Conservation (phyloP, 768 basidiomycete genomes). For the Amanita rimosa region DNA sequence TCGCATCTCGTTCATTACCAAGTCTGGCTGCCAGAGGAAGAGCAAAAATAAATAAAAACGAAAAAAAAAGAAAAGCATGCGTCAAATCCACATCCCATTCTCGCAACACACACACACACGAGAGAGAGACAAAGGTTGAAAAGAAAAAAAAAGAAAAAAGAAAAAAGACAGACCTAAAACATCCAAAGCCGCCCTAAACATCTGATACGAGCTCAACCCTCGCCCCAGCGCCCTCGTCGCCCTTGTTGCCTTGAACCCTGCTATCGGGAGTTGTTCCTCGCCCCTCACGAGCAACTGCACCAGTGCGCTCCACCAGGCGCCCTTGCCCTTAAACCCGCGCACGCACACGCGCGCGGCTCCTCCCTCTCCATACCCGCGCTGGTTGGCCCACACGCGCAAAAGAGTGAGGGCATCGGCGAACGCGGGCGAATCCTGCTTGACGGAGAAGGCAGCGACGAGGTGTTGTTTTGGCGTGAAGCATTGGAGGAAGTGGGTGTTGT, state of each 20-base stretch:
- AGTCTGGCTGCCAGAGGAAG: too few relatives aligned
- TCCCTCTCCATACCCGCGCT: conserved; percentile 59
- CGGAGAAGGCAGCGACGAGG: conserved; percentile 40
- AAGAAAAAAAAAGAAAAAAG: too few relatives aligned
- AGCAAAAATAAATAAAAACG: too few relatives aligned
- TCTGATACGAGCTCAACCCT: conserved; percentile 83
- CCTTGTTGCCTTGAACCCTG: conserved; percentile 19
- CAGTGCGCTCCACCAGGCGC: conserved; percentile 58
- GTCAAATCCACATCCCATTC: too few relatives aligned
- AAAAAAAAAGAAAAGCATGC: not conserved
- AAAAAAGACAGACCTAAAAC: conserved; percentile 51
- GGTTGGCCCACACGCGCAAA: conserved; percentile 83
- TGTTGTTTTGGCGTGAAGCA: conserved; percentile 35
- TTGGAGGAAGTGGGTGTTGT: conserved; percentile 65
- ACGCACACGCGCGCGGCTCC: conserved; percentile 40
- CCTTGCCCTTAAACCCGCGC: conserved; percentile 58
- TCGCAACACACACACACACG: too few relatives aligned
- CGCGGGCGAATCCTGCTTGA: conserved; percentile 44
- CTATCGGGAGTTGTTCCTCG: conserved; percentile 44
- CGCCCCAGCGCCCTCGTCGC: conserved; percentile 56
- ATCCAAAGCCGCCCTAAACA: conserved; percentile 78
- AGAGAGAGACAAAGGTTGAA: too few relatives aligned
- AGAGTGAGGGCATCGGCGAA: conserved; percentile 70
- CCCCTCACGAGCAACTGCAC: conserved; percentile 54
- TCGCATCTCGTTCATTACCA: conserved; percentile 44